These are phyloP conservation scores for Podospora australis DNA, from an alignment of 495 filamentous ascomycete genomes.

Conservation along the genomic window DNA sequence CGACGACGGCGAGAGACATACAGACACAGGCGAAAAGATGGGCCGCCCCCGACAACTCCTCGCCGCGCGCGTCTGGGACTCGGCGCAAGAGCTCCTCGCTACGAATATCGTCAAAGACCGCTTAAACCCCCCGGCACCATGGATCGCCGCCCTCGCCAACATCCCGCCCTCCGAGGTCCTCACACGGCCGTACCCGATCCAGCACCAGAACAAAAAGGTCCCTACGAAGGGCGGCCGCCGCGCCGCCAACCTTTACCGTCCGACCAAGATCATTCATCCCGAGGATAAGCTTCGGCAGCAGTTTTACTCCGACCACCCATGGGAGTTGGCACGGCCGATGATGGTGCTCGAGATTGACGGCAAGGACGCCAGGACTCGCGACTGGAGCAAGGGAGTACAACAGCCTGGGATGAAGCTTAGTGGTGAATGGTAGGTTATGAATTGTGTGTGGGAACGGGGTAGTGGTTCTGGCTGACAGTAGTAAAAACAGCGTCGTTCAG, in stretches of 20 bases:
- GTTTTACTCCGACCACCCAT: conserved; percentile 92
- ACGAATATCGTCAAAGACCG: conserved; percentile 30
- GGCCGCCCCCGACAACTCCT: conserved; percentile 53
- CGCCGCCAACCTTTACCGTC: conserved; percentile 75
- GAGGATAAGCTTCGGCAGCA: conserved; percentile 74
- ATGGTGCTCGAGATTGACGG: conserved; percentile 82
- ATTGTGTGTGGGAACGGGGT: too few species aligned
- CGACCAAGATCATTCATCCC: conserved; percentile 69
- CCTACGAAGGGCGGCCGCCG: too few species aligned
- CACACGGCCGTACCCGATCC: conserved; percentile 58
- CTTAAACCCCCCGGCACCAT: conserved; percentile 50
- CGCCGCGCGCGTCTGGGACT: conserved; percentile 65
- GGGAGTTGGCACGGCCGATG: conserved; percentile 88
- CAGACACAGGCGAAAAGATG: too few species aligned
- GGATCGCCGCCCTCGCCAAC: conserved; percentile 65
- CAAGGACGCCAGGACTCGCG: conserved; percentile 61
- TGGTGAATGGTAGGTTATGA: conserved; percentile 67
- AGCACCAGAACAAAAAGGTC: conserved; percentile 42
- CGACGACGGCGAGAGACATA: too few species aligned
- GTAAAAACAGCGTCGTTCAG: conserved; percentile 76
- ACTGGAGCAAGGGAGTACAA: conserved; percentile 70
- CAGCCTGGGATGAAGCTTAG: conserved; percentile 75
- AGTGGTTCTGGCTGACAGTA: not conserved
- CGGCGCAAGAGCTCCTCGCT: conserved; percentile 52
- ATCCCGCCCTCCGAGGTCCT: conserved; percentile 78